phyloP scores from a whole-genome alignment of 148 eudicot genomes.

The Rhododendron molle region DNA sequence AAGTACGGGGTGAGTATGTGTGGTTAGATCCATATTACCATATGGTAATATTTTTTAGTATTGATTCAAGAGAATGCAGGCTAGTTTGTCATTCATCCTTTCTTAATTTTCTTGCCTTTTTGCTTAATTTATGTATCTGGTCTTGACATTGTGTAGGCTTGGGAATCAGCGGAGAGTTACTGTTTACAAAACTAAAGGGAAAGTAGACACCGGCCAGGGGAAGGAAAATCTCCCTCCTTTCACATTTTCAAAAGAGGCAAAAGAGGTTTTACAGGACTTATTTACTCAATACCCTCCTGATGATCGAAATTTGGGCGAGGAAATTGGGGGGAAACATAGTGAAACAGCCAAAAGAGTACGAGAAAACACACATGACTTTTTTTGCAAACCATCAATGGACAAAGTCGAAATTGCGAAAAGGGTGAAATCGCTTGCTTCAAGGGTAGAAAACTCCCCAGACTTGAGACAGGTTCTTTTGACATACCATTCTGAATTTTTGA shows the following conservation, averaged over 20 bases:
- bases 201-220: not conserved
- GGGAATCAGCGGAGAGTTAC: slow-evolving; percentile 54
- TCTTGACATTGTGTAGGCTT: slow-evolving; percentile 32
- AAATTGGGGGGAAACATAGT: slow-evolving; percentile 23
- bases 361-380: slow-evolving; percentile 40
- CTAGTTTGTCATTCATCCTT: not conserved
- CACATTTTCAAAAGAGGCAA: slow-evolving; percentile 59
- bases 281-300: slow-evolving; percentile 76
- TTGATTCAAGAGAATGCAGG: not conserved
- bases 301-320: slow-evolving; percentile 35
- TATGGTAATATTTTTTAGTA: not conserved
- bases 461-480: slow-evolving; percentile 54
- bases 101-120: not conserved
- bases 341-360: slow-evolving; percentile 21
- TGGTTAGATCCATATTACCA: not conserved
- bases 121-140: not conserved
- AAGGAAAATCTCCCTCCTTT: slow-evolving; percentile 29
- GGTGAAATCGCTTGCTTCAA: slow-evolving; percentile 39
- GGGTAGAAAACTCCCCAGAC: slow-evolving; percentile 26
- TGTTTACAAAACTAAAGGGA: slow-evolving; percentile 41
- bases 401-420: slow-evolving; percentile 46
- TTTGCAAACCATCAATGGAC: slow-evolving; percentile 41
- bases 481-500: slow-evolving; percentile 5
- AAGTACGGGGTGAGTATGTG: slow-evolving; percentile 70
- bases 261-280: slow-evolving; percentile 53